Percentiles rank a stretch among this genome's conserved stretches.
These are phyloP conservation scores for Penicillium polonicum DNA, from an alignment of 2,329 filamentous ascomycete genomes.

Conservation along the genomic window DNA sequence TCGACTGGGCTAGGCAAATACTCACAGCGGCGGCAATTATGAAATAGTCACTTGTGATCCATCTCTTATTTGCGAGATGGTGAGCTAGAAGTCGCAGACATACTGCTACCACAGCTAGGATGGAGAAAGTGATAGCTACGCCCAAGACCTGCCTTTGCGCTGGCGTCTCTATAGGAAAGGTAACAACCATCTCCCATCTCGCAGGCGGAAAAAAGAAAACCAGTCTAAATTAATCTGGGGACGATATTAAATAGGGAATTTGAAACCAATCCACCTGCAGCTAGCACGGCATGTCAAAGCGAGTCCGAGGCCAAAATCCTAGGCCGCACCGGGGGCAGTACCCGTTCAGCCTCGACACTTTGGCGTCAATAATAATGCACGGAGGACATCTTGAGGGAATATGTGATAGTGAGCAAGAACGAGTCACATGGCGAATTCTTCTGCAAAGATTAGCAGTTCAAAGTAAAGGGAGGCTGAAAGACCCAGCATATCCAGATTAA, in stretches of 20 bases:
- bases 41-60: conserved; percentile 23
- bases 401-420: not conserved
- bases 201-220: too few species aligned
- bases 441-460: not conserved
- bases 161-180: conserved; percentile 20
- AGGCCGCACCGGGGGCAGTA: not conserved
- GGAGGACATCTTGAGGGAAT: too few species aligned
- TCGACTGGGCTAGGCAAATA: not conserved
- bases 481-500: not conserved
- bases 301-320: not conserved
- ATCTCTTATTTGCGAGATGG: conserved; percentile 19
- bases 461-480: not conserved
- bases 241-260: not conserved
- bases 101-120: conserved; percentile 20
- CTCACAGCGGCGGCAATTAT: conserved; percentile 24
- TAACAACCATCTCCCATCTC: conserved; percentile 11
- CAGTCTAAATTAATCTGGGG: too few species aligned
- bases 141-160: conserved; percentile 19
- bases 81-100: conserved; percentile 22
- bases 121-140: conserved; percentile 19
- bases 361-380: too few species aligned
- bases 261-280: not conserved
- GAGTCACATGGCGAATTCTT: not conserved
- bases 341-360: not conserved
- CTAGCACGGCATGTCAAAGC: not conserved